Base-by-base conservation (phyloP, 2,329 filamentous ascomycete species). In the Nothomitra cinnamomea region DNA sequence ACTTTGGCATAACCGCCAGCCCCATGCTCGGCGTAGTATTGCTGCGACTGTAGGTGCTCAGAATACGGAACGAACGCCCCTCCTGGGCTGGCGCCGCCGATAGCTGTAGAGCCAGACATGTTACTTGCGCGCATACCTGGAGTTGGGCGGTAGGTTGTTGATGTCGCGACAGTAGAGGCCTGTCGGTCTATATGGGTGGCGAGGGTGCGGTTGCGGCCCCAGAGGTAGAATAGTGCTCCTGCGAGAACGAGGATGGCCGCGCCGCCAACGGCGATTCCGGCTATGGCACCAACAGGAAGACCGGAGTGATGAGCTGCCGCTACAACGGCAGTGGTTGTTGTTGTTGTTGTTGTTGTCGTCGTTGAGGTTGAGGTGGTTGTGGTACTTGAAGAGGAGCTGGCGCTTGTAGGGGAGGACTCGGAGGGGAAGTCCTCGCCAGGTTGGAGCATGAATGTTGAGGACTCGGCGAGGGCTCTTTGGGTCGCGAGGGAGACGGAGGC, bases 161-260 rank as follows among this genome's bases (percentile, higher is more conserved):
- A 32, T 32, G 28, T 32, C 4, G 28, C 28, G 4, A 32, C 28
- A 5, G 28, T 32, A 10, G 28, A 32, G 28, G 28, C 28, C 10
- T 32, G 28, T 10, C 28, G 28, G 10, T 32, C 28, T 5, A 32
- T 4, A 10, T 32, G 28, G 28, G 28, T 32, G 10, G 28, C 24
- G 50, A 52, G 50, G 1, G 50, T 52, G 17, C 17, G 24, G 4
- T 52, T 28, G 4, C 60, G 62, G 19, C 71, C 72, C 64, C 67
- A 71, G 50, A 72, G 62, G 61, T 73, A 76, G 52, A 75, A 57
- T 61, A 73, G 69, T n/a, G 65, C 67, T 7, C 70, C 71, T 2
- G 65, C 65, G 41, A 71, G 66, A 50, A 74, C 59, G 49, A 71
- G 56, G 35, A 73, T 61, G n/a, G 71, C 71, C 22, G 70, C 59